Evolutionary conservation across 1,284 basidiomycete genomes (phyloP), one percentile per base, ranked within the genome.

Genomic region (Malassezia globosa): DNA sequence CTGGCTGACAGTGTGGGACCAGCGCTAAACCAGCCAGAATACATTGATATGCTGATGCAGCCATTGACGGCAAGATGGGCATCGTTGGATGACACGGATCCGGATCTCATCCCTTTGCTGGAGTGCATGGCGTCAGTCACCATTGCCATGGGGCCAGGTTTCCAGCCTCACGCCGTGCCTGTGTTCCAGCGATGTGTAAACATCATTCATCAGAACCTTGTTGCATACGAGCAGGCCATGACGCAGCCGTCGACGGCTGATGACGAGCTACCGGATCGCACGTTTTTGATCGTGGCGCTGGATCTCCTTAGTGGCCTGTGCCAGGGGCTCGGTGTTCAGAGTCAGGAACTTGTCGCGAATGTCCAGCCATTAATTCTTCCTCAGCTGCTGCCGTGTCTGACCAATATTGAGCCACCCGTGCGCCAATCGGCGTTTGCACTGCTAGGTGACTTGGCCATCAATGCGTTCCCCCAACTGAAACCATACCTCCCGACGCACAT

Each of bases 91-190:
- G 88, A 96, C 70, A 81, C 87, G 41, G 90, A 96, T 58, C 83
- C 86, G 16, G 89, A 94, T 73, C 74, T 99, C 40, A 90, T 96
- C 42, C 94, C 92, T 0, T 76, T 99, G 59, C 40, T 53, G 7
- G 69, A 96, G 87, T 99, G 94, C 73, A 79, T 99, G 39, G 92
- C 92, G 1, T 95, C 89, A 5, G 88, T 99, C 18, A 89, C 92
- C 0, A 94, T 97, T 61, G 90, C 92, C 8, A 87, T 95, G 73
- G 90, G 89, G 1, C 77, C 81, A n/a, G 81, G 87, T 0, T 99
- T 99, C 76, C 73, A 81, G 34, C 82, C 84, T 1, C 94, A 92
- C 70, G 87, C 88, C 7, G 81, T 80, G 13, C 87, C 90, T 2
- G 85, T 99, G 26, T 97, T 89, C 73, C 83, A 90, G 59, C 83